Base-by-base conservation (phyloP, 371 early-diverging fungal species). In the Umbelopsis sp. region DNA sequence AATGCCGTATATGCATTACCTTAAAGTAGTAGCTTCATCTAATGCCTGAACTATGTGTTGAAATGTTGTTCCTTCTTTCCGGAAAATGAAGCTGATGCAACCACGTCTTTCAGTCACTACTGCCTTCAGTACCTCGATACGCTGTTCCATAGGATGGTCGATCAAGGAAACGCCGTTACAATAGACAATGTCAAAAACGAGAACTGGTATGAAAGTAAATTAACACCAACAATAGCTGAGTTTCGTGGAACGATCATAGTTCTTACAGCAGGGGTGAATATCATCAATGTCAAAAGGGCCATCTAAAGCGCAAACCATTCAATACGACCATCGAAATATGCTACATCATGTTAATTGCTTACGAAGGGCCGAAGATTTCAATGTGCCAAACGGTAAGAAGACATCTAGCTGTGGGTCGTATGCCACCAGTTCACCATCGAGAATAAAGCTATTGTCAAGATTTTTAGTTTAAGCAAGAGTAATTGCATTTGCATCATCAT, bases 351-450 rank as follows among this genome's bases (percentile, higher is more conserved):
- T 20, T 32, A 22, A 12, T 44, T 24, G 66, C 79, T 68, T 74
- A 52, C 86, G 83, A 70, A 83, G 76, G 4, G 92, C 91, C 9
- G 79, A 64, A 1, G 90, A 82, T 75, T 91, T 92, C 63, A 94
- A 76, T 1, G 86, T 84, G 22, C 94, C 94, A 77, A 94, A 94
- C 0, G 83, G 82, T 45, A 89, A 74, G 70, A 86, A 86, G 0
- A 73, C 71, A 25, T 86, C 84, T 8, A 82, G 76, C 24, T 81
- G 79, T 4, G 86, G 83, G 71, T 90, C 86, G 68, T 83, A 90
- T 2, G 87, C 89, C 20, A 92, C 74, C 89, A 94, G 87, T 76
- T 94, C 94, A 0, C 94, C 94, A 70, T 83, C 83, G 25, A 83
- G 65, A 46, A 83, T 78, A 29, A 77, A 50, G 44, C 77, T 78